Evolutionary conservation across 2,329 filamentous ascomycete species (phyloP), one percentile per base, ranked within the genome.

Genomic region (Onygenales sp.): DNA sequence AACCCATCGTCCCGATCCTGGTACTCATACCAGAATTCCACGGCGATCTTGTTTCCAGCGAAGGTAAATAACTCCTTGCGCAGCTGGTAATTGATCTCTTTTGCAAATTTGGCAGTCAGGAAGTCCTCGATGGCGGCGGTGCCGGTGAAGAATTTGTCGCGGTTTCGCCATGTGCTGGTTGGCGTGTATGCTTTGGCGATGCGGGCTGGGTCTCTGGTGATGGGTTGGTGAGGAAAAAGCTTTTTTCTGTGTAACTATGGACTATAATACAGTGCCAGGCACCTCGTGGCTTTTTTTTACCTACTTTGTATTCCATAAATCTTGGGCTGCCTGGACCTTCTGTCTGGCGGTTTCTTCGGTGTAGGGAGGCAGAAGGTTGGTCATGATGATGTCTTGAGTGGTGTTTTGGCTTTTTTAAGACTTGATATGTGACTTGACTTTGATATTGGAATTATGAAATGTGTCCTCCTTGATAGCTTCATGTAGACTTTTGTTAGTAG

Each of bases 11-110:
- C 61, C 6, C 71, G 70, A 62, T 92, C 87, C 58, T 83, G 79
- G 70, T 83, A 91, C 68, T 94, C 86, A 63, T 92, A 94, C 88
- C 88, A 94, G 67, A 93, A 94, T 65, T 95, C 88, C 21, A 94
- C 89, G 1, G 88, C 88, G 58, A 91, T 92, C 69, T 82, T 86
- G 68, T 92, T 76, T 39, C 84, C 83, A 0, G 72, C 77, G 63
- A 89, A 93, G 1, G 87, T 77, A 68, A 94, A 95, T 1, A 95
- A 74, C 65, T 95, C 89, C 67, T 95, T 94, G 52, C 88, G 80
- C 52, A 95, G 75, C 0, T 79, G 77, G 63, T 94, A 94, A 13
- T 77, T 81, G 43, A 80, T 73, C 67, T 94, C 89, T 17, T 76
- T 79, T 43, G 77, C 70, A 88, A 88, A 94, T 65, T 94, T 94